Evolutionary conservation across 495 filamentous ascomycete species (phyloP).

Genomic region (Cryomyces minteri): DNA sequence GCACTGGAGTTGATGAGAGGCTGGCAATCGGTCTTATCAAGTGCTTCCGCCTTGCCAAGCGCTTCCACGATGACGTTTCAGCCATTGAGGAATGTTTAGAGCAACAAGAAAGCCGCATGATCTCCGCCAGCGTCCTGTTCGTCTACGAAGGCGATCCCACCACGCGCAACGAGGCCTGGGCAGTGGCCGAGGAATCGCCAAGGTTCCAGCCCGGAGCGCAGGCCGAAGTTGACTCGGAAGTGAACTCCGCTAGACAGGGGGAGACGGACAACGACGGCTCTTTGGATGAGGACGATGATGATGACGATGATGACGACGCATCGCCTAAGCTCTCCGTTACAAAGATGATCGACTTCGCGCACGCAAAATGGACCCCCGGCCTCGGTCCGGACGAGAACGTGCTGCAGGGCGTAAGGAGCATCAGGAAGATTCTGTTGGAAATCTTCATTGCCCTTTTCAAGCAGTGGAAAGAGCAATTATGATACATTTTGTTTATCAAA

Average conservation of each 20-base stretch:
- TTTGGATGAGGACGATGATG: conserved; percentile 23
- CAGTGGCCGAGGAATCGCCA: background rate
- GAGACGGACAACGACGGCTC: conserved; percentile 1
- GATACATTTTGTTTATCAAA: too few relatives aligned
- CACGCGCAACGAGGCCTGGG: conserved; percentile 20
- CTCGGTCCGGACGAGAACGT: conserved; percentile 77
- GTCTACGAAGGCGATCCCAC: conserved; percentile 75
- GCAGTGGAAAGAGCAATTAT: too few relatives aligned
- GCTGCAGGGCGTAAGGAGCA: conserved; percentile 54
- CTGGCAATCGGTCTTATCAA: conserved; percentile 24
- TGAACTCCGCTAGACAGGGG: conserved; percentile 7
- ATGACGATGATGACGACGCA: conserved; percentile 40
- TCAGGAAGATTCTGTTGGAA: conserved; percentile 41
- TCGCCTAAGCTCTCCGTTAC: conserved; percentile 58
- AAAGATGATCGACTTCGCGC: conserved; percentile 93
- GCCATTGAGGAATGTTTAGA: conserved; percentile 47
- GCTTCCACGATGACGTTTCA: conserved; percentile 48
- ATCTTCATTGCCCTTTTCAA: too few relatives aligned
- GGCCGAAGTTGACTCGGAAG: conserved; percentile 20
- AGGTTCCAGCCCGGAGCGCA: conserved; percentile 37
- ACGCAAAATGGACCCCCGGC: conserved; percentile 74
- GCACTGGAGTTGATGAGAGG: conserved; percentile 32
- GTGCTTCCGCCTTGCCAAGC: conserved; percentile 33
- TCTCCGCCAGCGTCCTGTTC: conserved; percentile 73
- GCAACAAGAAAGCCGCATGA: conserved; percentile 78